Evolutionary conservation across 1,284 basidiomycete genomes (phyloP).

Genomic region (Hortiboletus rubellus): DNA sequence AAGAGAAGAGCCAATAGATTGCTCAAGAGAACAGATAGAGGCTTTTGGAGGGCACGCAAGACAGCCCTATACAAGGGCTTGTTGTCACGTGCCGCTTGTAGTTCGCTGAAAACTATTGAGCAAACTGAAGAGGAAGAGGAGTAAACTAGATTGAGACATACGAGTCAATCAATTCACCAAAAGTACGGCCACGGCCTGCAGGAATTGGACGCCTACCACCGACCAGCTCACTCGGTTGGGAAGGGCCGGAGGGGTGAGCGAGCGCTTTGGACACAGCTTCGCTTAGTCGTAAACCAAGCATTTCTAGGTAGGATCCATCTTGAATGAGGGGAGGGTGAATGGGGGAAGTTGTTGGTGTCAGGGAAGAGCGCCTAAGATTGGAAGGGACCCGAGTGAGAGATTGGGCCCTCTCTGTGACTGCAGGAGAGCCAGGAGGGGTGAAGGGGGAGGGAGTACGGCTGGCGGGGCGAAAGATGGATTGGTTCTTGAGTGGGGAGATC

Average conservation of each 20-base stretch:
- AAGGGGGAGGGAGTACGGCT: constrained; percentile 63
- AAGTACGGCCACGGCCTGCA: constrained; percentile 59
- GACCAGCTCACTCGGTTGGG: constrained; percentile 50
- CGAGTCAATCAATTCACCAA: constrained; percentile 69
- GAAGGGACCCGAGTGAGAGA: constrained; percentile 59
- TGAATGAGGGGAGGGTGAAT: constrained; percentile 56
- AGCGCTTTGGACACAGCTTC: constrained; percentile 79
- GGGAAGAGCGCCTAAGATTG: constrained; percentile 53
- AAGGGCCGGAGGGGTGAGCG: constrained; percentile 58
- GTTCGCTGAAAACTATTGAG: constrained; percentile 51
- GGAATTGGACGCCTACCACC: constrained; percentile 69
- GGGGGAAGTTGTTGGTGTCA: constrained; percentile 36
- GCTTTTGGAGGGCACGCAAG: constrained; percentile 69
- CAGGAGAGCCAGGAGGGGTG: constrained; percentile 40
- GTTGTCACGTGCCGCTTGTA: constrained; percentile 61
- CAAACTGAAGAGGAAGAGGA: constrained; percentile 3
- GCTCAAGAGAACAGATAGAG: constrained; percentile 68
- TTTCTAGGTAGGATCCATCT: constrained; percentile 76
- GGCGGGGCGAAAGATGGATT: constrained; percentile 61
- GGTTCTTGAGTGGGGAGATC: constrained; percentile 66
- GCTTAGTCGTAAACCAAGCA: constrained; percentile 70
- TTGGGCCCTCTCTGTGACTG: constrained; percentile 45
- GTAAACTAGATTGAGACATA: constrained; percentile 40
- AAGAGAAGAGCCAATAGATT: constrained; percentile 67
- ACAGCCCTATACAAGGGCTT: constrained; percentile 66